Conservation (phyloP, 2,329 filamentous ascomycete species). For the Tolypocladium ovalisporum region DNA sequence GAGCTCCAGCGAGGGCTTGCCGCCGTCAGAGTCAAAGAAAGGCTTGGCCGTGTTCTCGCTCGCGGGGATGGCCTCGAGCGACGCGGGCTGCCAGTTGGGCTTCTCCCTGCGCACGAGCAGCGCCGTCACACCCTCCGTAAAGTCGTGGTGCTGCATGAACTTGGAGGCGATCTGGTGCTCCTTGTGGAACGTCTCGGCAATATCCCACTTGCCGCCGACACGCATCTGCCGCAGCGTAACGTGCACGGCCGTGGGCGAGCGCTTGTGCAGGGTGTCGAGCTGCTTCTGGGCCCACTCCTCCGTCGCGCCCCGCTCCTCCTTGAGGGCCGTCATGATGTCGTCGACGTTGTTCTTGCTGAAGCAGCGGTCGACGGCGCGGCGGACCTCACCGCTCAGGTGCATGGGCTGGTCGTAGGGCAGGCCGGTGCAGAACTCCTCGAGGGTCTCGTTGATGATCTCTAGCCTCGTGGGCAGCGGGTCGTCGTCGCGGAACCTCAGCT, state of each 20-base stretch:
- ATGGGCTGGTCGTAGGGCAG: constrained; percentile 67
- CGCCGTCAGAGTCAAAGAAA: constrained; percentile 53
- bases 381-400: constrained; percentile 55
- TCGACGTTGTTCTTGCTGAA: constrained; percentile 58
- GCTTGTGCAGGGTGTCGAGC: constrained; percentile 58
- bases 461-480: constrained; percentile 52
- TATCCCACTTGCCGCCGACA: constrained; percentile 64
- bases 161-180: constrained; percentile 75
- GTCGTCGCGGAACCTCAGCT: constrained; percentile 79
- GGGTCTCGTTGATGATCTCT: constrained; percentile 68
- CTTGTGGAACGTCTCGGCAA: constrained; percentile 71
- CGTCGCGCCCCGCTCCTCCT: constrained; percentile 38
- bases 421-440: constrained; percentile 84
- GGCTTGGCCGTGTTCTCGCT: constrained; percentile 43
- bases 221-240: constrained; percentile 80
- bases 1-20: constrained; percentile 40
- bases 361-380: constrained; percentile 75
- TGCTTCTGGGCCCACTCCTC: constrained; percentile 72
- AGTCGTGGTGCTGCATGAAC: constrained; percentile 90
- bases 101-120: constrained; percentile 60
- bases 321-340: constrained; percentile 60
- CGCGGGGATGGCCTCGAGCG: constrained; percentile 53
- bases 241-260: constrained; percentile 78
- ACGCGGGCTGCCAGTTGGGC: constrained; percentile 67
- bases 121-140: constrained; percentile 81